phyloP scores from a whole-genome alignment of 1,139 yeast genomes.

The Barnettozyma hawaiiensis region DNA sequence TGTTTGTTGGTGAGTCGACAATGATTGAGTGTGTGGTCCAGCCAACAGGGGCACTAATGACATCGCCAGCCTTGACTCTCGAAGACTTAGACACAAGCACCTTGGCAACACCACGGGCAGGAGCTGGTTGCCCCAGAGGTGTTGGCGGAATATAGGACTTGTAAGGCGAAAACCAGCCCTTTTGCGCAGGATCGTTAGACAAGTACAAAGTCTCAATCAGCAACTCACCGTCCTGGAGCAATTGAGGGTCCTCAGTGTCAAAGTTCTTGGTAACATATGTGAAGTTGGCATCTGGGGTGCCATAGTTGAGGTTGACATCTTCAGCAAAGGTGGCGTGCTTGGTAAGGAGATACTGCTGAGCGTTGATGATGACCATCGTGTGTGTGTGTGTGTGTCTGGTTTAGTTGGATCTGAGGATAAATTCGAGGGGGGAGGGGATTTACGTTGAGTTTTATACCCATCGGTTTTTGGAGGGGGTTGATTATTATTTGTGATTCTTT shows the following conservation, averaged over 20 bases:
- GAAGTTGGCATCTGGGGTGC: slow-evolving; percentile 34
- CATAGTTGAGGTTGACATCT: slow-evolving; percentile 29
- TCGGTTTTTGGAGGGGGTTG: no score
- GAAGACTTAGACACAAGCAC: slow-evolving; percentile 41
- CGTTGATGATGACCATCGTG: slow-evolving; percentile 23
- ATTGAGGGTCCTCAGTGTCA: slow-evolving; percentile 21
- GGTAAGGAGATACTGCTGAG: slow-evolving; percentile 29
- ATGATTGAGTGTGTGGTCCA: slow-evolving; percentile 41
- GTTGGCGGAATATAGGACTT: slow-evolving; percentile 46
- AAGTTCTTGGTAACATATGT: slow-evolving; percentile 27
- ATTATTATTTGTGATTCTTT: no score
- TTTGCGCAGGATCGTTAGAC: slow-evolving; percentile 67
- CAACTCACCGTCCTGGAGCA: slow-evolving; percentile 39
- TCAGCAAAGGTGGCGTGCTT: slow-evolving; percentile 24
- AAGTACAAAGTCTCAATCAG: slow-evolving; percentile 43
- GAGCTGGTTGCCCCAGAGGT: slow-evolving; percentile 42
- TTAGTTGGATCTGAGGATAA: no score
- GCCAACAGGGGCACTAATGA: slow-evolving; percentile 32
- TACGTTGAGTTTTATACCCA: no score
- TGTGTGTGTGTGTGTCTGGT: no score
- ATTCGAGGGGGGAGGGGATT: no score
- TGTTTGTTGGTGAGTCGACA: slow-evolving; percentile 5
- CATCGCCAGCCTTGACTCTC: slow-evolving; percentile 40
- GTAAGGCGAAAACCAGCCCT: slow-evolving; percentile 49
- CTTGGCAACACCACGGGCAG: slow-evolving; percentile 45